Evolutionary conservation across 306 rosid genomes (phyloP).

Genomic region (Cicer yamashitae): DNA sequence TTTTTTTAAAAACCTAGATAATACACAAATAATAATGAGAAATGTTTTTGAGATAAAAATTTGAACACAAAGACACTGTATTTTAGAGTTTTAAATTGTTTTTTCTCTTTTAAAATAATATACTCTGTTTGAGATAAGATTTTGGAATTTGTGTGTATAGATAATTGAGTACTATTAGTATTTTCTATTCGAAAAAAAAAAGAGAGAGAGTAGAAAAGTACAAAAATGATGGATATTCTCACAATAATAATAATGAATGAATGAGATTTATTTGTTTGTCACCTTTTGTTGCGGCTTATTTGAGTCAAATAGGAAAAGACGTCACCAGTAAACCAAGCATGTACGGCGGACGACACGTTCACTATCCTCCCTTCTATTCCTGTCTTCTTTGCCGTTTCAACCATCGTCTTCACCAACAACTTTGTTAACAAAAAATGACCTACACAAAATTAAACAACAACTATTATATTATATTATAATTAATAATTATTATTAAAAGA

Average conservation of each 20-base stretch:
- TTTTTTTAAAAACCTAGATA: no score
- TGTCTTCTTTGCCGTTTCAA: constrained; percentile 64
- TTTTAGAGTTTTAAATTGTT: no score
- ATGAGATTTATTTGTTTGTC: background rate
- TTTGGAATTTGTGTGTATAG: no score
- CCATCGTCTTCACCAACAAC: constrained; percentile 65
- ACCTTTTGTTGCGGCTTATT: constrained; percentile 64
- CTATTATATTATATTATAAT: background rate
- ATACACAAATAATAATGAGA: no score
- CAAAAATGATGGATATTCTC: no score
- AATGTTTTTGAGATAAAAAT: no score
- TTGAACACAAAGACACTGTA: no score
- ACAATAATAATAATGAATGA: background rate
- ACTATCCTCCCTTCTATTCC: constrained; percentile 83
- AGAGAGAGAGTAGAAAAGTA: no score
- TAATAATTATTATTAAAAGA: background rate
- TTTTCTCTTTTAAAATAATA: no score
- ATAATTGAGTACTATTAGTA: no score
- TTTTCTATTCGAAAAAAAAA: no score
- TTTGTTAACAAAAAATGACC: constrained; percentile 92
- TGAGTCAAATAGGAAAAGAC: constrained; percentile 61
- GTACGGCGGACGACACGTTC: constrained; percentile 80
- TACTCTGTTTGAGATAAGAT: no score
- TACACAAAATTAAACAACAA: constrained; percentile 5
- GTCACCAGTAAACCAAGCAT: constrained; percentile 87